Percentiles rank a stretch among this genome's conserved stretches.
Conservation (phyloP, 2,329 filamentous ascomycete genomes). For the Aspergillaceae sp. region DNA sequence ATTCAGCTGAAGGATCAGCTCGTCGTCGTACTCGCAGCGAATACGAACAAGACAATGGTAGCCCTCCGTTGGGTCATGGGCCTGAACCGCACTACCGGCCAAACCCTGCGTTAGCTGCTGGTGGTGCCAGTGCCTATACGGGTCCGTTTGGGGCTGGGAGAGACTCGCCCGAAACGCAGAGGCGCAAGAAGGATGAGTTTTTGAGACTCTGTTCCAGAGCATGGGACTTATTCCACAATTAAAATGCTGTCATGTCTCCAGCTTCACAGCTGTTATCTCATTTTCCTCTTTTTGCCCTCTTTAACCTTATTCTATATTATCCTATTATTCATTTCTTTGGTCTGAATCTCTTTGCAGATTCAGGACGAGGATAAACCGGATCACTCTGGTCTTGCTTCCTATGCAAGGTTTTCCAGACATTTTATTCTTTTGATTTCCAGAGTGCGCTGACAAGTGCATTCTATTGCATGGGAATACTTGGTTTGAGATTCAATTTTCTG, state of each 20-base stretch:
- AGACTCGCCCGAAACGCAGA: slow-evolving; percentile 73
- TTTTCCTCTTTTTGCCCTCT: too few relatives aligned
- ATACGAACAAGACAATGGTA: slow-evolving; percentile 81
- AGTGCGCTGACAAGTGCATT: background rate
- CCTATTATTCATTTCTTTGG: too few relatives aligned
- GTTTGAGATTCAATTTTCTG: background rate
- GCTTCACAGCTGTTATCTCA: too few relatives aligned
- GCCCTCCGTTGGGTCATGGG: slow-evolving; percentile 71
- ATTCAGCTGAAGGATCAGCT: slow-evolving; percentile 22
- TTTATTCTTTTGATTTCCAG: background rate
- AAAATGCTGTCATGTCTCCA: slow-evolving; percentile 18
- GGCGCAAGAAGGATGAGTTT: slow-evolving; percentile 88
- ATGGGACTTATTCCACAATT: slow-evolving; percentile 97
- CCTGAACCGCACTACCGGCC: slow-evolving; percentile 42
- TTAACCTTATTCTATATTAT: too few relatives aligned
- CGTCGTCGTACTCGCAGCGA: slow-evolving; percentile 76
- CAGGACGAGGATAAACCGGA: background rate
- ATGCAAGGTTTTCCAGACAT: background rate
- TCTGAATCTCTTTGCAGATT: background rate
- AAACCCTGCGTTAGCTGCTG: slow-evolving; percentile 26
- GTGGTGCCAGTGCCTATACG: slow-evolving; percentile 34
- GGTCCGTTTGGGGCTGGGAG: slow-evolving; percentile 73
- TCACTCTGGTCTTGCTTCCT: background rate
- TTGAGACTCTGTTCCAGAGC: slow-evolving; percentile 75
- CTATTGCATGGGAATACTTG: background rate